Conservation (phyloP, 805 yeast genomes). For the Monosporozyma yasuniensis region DNA sequence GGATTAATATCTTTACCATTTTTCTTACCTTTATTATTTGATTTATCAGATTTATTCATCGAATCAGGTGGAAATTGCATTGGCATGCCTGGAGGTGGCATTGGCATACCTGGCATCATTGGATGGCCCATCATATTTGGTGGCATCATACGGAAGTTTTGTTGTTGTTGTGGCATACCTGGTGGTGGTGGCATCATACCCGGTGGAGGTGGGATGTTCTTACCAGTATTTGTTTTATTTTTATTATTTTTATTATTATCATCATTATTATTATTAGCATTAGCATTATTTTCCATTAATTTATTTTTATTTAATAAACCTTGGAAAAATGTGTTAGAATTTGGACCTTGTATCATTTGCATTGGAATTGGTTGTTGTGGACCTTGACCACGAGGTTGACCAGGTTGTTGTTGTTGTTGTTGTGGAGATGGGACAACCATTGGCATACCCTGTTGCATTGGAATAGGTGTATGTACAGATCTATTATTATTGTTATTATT, state of each 20-base stretch:
- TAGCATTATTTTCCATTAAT: constrained; percentile 1
- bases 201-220: constrained; percentile 8
- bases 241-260: neutral
- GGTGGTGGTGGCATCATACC: constrained; percentile 6
- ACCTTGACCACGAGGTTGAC: no score
- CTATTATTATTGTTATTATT: neutral
- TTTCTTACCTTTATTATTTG: constrained; percentile 1
- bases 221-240: neutral
- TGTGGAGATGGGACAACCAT: constrained; percentile 3
- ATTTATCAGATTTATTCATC: constrained; percentile 6
- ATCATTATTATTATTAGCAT: neutral
- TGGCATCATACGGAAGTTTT: constrained; percentile 10
- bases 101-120: neutral
- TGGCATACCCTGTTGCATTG: neutral
- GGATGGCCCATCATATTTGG: constrained; percentile 8
- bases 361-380: constrained; percentile 6
- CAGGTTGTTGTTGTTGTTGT: no score
- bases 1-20: neutral
- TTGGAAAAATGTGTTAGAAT: constrained; percentile 26
- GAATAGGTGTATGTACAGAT: neutral
- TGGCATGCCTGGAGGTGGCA: constrained; percentile 17
- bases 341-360: constrained; percentile 10
- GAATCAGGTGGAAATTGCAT: constrained; percentile 15
- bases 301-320: constrained; percentile 25
- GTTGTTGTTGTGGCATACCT: constrained; percentile 1